Conservation (phyloP, 129 eudicot species). For the Rutidosis leptorrhynchoides region DNA sequence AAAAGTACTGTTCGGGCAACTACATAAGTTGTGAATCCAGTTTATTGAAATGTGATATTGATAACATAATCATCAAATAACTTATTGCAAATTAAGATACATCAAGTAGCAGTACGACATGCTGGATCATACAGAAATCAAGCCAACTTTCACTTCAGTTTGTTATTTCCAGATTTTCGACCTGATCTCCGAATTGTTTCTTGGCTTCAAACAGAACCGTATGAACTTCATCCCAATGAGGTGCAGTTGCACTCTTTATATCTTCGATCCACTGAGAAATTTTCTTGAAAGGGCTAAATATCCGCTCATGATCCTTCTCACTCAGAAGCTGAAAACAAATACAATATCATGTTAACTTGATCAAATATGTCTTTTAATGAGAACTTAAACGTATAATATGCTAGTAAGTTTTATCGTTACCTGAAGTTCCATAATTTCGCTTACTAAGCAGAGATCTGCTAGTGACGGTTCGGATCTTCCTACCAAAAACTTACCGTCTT, state of each 20-base stretch:
- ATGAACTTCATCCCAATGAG: slow-evolving; percentile 70
- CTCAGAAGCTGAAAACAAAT: slow-evolving; percentile 41
- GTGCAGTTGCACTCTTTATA: slow-evolving; percentile 46
- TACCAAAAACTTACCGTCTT: slow-evolving; percentile 51
- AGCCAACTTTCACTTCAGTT: slow-evolving; percentile 35
- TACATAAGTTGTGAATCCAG: neutral
- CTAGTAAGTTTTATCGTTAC: slow-evolving; percentile 27
- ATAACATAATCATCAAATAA: slow-evolving; percentile 5
- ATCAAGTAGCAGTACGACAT: neutral
- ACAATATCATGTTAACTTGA: neutral
- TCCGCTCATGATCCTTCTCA: slow-evolving; percentile 47
- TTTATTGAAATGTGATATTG: slow-evolving; percentile 1
- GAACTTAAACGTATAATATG: neutral
- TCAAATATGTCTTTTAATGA: neutral
- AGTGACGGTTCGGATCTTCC: slow-evolving; percentile 72
- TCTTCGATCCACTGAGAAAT: slow-evolving; percentile 61
- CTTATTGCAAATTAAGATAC: slow-evolving; percentile 1
- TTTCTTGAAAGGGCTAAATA: slow-evolving; percentile 56
- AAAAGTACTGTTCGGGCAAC: no score
- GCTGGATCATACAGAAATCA: neutral
- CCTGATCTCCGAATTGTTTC: slow-evolving; percentile 33
- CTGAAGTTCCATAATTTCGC: slow-evolving; percentile 71
- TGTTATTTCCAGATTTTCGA: neutral
- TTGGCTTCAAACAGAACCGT: slow-evolving; percentile 28
- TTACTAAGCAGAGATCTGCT: slow-evolving; percentile 65